Percentiles rank a stretch among this genome's conserved stretches.
phyloP scores from a whole-genome alignment of 306 rosid species.

The Trifolium fragiferum region DNA sequence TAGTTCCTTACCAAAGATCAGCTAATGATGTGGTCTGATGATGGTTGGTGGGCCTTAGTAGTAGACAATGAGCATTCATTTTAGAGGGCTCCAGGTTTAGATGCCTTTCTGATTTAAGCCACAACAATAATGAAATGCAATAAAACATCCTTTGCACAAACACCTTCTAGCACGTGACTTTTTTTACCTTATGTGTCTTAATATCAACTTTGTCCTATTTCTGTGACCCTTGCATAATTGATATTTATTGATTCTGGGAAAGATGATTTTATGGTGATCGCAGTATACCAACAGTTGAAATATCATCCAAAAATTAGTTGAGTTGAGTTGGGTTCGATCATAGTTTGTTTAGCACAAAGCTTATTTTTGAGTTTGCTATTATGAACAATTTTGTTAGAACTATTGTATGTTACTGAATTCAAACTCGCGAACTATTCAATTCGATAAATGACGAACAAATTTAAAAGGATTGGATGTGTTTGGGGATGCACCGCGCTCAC shows the following conservation, averaged over 20 bases:
- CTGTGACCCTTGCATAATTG: conserved; percentile 29
- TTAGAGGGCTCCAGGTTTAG: conserved; percentile 47
- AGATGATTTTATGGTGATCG: not conserved
- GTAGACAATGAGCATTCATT: conserved; percentile 39
- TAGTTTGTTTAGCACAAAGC: no score
- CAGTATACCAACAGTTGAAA: not conserved
- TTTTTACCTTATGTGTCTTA: conserved; percentile 25
- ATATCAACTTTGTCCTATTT: not conserved
- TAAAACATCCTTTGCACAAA: conserved; percentile 32
- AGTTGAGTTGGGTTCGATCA: not conserved
- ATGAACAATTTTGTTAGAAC: no score
- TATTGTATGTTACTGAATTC: no score
- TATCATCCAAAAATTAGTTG: not conserved
- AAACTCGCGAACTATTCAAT: no score
- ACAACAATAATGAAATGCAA: conserved; percentile 36
- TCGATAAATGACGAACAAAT: no score
- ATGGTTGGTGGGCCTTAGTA: conserved; percentile 49
- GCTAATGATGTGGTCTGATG: not conserved
- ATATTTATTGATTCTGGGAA: conserved; percentile 32
- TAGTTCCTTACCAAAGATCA: conserved; percentile 39
- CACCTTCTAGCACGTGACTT: conserved; percentile 45
- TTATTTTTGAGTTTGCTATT: no score
- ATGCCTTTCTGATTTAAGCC: conserved; percentile 43
- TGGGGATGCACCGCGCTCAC: no score
- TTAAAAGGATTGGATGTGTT: no score